Conservation (phyloP, 768 basidiomycete species). For the Mycena pura region DNA sequence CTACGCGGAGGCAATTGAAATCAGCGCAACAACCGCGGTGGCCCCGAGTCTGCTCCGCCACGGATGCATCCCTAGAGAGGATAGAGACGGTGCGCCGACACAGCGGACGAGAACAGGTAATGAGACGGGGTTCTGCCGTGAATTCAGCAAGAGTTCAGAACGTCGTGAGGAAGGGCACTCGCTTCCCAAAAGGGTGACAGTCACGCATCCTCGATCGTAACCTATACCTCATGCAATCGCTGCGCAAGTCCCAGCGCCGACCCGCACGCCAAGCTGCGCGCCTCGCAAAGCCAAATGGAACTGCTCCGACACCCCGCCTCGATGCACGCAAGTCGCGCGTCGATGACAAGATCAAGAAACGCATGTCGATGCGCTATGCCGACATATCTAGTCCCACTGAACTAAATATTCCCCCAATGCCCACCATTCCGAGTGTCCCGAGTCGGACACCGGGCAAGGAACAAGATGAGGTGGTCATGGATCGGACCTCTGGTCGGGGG, state of each 20-base stretch:
- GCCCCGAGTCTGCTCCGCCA: no score
- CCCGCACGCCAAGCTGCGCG: conserved; percentile 21
- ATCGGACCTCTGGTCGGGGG: conserved; percentile 42
- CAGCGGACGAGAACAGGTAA: no score
- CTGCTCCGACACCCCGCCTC: conserved; percentile 39
- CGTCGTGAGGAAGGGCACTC: no score
- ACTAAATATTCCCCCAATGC: conserved; percentile 60
- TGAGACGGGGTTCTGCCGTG: no score
- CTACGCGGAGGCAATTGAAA: no score
- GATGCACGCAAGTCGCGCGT: conserved; percentile 62
- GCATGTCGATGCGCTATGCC: conserved; percentile 94
- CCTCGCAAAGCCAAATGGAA: conserved; percentile 25
- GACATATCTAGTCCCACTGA: conserved; percentile 80
- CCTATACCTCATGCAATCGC: conserved; percentile 65
- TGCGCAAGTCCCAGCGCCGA: conserved; percentile 47
- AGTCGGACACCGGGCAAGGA: conserved; percentile 39
- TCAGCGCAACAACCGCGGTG: no score
- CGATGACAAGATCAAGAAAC: conserved; percentile 94
- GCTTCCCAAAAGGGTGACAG: no score
- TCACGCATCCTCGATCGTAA: no score
- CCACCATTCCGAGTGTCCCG: conserved; percentile 57
- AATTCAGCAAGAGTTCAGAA: no score
- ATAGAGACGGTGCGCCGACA: no score
- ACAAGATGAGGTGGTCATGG: conserved; percentile 57
- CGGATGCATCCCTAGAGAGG: no score